Base-by-base conservation (phyloP, 495 filamentous ascomycete genomes). In the Hyphodiscus hymeniophilus region DNA sequence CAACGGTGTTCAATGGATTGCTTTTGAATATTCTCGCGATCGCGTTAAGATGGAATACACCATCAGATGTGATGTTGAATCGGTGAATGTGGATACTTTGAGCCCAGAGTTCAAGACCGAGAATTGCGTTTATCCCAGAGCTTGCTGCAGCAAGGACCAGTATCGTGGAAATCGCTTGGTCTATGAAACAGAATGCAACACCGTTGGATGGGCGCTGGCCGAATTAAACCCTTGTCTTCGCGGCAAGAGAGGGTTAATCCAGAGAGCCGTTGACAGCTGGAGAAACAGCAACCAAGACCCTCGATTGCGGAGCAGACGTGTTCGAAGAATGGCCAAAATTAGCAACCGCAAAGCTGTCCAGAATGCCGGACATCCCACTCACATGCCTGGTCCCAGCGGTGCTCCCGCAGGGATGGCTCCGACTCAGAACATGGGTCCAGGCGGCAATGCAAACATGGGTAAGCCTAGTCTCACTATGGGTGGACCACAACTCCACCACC, bases 41-140 rank as follows among this genome's bases (percentile, higher is more conserved):
- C 76, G 92, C 23, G 89, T 98, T 54, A 98, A 98, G 77, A 95
- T 96, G 89, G 92, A 95, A 63, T 98, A 98, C 65, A 95, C 89
- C 0, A 98, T 98, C 60, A 84, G 92, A 28, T 98, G 92, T 60
- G 92, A 98, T 57, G 92, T 97, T 18, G 92, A 96, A 67, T 95
- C 90, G 1, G 89, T 98, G 36, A 89, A 88, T 61, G 86, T 91
- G 41, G 89, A 96, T 41, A 81, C 75, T 35, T 78, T 98, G 23
- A 76, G 75, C 51, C 72, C 75, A 55, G 89, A 96, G 42, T 97
- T 97, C 79, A 95, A 94, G 71, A 86, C 84, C 5, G 90, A 94
- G 61, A 98, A 98, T 68, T 97, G 94, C 66, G 92, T 98, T 10
- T 98, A 98, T 58, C 92, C 92, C 0, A 74, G 94, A 38, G 92